Evolutionary conservation across 1,284 basidiomycete genomes (phyloP), one percentile per base, ranked within the genome.

Genomic region (Rhizoctonia solani): DNA sequence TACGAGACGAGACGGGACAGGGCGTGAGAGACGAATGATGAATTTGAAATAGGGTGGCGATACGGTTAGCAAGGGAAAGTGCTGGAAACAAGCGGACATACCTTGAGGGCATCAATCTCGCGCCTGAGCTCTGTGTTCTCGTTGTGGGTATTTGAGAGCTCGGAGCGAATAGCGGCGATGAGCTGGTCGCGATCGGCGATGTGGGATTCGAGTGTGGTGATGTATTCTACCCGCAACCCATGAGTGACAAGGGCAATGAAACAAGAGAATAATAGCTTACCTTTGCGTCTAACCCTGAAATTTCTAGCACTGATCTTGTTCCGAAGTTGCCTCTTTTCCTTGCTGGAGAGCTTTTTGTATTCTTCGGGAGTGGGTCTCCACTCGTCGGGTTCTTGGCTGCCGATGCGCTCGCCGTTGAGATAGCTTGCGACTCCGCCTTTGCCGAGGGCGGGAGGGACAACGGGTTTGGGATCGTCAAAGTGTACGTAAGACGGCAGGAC

Each of bases 281-380:
- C 90, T 82, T 98, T 98, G 78, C 95, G 83, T 50, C 95, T 82
- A 37, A 95, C 92, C 30, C 96, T 83, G 81, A 98, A 98, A 76
- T 96, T 97, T 69, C 95, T 82, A 1, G 96, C 96, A 72, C 89
- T 92, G 71, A 98, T 95, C 86, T 98, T 98, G 81, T 98, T 98
- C 68, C 96, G 80, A 42, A 98, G 81, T 78, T 98, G 96, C 16
- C 96, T 82, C 79, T 98, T 98, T 80, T 98, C 95, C 80, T 98
- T 98, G 75, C 87, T 90, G 19, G 87, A 87, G 82, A 99, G 90
- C 79, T 94, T 97, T 78, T 92, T 90, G 81, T 98, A 98, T 73
- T 96, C 94, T 73, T 98, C 95, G 0, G 94, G 89, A 16, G 87
- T 86, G 0, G 91, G 92, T 66, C 89, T 82, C 89, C 90, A 92